Percentiles rank a stretch among this genome's conserved stretches.
phyloP scores from a whole-genome alignment of 805 yeast species.

The Candida montana region DNA sequence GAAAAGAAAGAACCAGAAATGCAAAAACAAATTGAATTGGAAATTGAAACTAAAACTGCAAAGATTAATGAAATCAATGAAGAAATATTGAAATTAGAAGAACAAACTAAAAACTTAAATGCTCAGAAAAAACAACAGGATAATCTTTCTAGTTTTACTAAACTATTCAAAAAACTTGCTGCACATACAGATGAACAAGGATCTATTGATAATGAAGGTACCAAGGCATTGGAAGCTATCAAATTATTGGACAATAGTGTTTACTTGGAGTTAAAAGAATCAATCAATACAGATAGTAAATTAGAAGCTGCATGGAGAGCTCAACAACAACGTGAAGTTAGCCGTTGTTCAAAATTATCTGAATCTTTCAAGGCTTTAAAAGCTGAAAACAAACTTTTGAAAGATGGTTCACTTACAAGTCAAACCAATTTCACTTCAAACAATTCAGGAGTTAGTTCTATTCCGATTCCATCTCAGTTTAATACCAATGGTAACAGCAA shows the following conservation, averaged over 20 bases:
- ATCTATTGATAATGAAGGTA: constrained; percentile 19
- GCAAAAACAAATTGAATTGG: constrained; percentile 16
- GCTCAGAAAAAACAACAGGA: constrained; percentile 20
- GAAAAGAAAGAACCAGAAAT: constrained; percentile 14
- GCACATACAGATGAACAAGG: constrained; percentile 21
- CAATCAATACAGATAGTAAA: constrained; percentile 29
- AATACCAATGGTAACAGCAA: neutral
- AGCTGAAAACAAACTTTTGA: constrained; percentile 13
- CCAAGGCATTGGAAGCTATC: constrained; percentile 14
- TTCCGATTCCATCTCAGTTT: constrained; percentile 2
- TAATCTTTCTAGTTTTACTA: constrained; percentile 10
- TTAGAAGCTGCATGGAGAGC: constrained; percentile 37
- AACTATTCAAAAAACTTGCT: constrained; percentile 13
- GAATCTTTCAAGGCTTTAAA: constrained; percentile 15
- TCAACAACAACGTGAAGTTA: constrained; percentile 32
- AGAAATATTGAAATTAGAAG: constrained; percentile 15
- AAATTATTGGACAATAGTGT: constrained; percentile 14
- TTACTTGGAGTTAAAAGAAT: constrained; percentile 20
- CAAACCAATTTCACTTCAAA: constrained; percentile 3
- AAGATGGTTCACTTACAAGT: constrained; percentile 4
- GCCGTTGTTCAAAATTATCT: constrained; percentile 24
- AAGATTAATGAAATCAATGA: constrained; percentile 10
- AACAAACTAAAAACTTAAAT: constrained; percentile 8
- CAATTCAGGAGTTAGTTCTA: constrained; percentile 7
- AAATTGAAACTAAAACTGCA: constrained; percentile 11